These are phyloP conservation scores for Coniosporium apollinis DNA, from an alignment of 495 filamentous ascomycete species.

Conservation along the genomic window DNA sequence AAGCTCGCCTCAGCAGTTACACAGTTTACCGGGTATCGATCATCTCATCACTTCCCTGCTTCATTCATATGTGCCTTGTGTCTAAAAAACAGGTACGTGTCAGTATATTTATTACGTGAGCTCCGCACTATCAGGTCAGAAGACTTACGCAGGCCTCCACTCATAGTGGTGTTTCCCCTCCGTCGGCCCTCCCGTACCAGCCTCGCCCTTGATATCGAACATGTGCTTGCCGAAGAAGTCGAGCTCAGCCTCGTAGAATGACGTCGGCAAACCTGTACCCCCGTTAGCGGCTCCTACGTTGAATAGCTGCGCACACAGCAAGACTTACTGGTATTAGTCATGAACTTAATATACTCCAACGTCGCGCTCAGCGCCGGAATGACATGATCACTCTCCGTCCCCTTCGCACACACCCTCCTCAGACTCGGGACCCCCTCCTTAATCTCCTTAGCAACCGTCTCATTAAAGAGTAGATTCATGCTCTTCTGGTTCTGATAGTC, in stretches of 20 bases:
- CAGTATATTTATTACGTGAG: no score
- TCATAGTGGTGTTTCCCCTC: conserved; percentile 41
- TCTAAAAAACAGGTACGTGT: no score
- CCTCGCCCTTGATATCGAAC: conserved; percentile 37
- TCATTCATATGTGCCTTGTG: no score
- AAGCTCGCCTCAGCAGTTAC: no score
- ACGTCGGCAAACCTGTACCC: conserved; percentile 33
- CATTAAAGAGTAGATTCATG: conserved; percentile 30
- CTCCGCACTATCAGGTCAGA: no score
- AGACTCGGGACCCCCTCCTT: conserved; percentile 23
- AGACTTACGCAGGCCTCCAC: conserved; percentile 34
- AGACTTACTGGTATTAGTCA: no score
- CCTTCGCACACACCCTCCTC: conserved; percentile 40
- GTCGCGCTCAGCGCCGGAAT: conserved; percentile 46
- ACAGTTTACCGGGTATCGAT: no score
- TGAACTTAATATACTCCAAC: conserved; percentile 56
- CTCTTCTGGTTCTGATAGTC: conserved; percentile 20
- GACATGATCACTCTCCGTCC: conserved; percentile 42
- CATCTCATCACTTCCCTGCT: no score
- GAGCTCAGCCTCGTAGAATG: conserved; percentile 61
- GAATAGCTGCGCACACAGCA: no score
- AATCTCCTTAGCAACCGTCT: conserved; percentile 36
- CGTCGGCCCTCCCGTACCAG: conserved; percentile 25
- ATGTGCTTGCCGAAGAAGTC: conserved; percentile 61
- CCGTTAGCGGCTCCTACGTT: no score